A percentile compares a stretch with the other conserved stretches of the same genome.
Evolutionary conservation across 306 rosid species (phyloP).

Genomic region (Glycine tomentella): DNA sequence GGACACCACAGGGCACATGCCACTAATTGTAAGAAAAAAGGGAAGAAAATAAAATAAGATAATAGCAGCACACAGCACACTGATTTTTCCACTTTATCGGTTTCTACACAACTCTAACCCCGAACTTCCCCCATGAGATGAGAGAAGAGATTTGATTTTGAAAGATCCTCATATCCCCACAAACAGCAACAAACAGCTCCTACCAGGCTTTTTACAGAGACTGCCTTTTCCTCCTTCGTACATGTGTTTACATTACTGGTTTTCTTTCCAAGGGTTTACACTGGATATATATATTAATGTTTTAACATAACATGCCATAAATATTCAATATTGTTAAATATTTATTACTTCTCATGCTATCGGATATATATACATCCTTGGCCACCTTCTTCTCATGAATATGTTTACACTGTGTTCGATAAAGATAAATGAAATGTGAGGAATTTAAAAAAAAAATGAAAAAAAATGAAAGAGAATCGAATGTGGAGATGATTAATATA

Average conservation of each 20-base stretch:
- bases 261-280: no score
- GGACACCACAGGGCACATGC: constrained; percentile 31
- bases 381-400: no score
- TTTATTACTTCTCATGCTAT: no score
- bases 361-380: no score
- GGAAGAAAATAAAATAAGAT: not conserved
- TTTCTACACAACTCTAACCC: constrained; percentile 48
- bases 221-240: constrained; percentile 59
- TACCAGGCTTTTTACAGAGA: constrained; percentile 63
- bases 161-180: constrained; percentile 79
- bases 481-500: no score
- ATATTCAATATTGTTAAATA: no score
- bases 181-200: constrained; percentile 54
- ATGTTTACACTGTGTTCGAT: no score
- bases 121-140: not conserved
- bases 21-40: constrained; percentile 4
- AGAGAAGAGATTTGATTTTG: constrained; percentile 37
- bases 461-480: no score
- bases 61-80: constrained; percentile 37
- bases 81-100: constrained; percentile 64
- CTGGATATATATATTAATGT: no score
- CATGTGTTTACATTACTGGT: not conserved
- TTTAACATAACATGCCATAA: no score
- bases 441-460: no score
- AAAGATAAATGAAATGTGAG: no score